Conservation (phyloP, 1,284 basidiomycete genomes). For the Phylloporus sp. region DNA sequence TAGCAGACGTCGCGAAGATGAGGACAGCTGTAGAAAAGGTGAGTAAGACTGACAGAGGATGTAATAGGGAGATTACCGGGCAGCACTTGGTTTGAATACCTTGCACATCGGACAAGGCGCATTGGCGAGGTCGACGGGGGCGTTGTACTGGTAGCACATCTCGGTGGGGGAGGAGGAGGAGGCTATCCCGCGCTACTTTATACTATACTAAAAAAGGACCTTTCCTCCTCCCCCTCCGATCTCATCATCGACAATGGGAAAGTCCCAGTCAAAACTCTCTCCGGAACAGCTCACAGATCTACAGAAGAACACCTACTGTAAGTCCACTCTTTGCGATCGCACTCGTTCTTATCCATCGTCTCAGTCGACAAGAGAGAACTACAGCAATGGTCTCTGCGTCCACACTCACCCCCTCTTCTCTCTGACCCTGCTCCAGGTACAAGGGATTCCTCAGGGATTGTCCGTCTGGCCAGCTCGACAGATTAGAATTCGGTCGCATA, state of each 20-base stretch:
- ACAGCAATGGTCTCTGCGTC: slow-evolving; percentile 84
- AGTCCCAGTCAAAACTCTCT: slow-evolving; percentile 95
- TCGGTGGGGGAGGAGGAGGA: slow-evolving; percentile 29
- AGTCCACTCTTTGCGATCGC: slow-evolving; percentile 38
- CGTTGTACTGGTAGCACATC: slow-evolving; percentile 77
- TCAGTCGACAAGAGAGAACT: slow-evolving; percentile 99
- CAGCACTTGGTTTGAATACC: slow-evolving; percentile 64
- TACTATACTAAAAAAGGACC: slow-evolving; percentile 41
- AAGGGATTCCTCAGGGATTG: slow-evolving; percentile 99
- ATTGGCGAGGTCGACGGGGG: slow-evolving; percentile 61
- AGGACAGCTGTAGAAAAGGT: slow-evolving; percentile 57
- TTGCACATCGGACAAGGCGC: slow-evolving; percentile 81
- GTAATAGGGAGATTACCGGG: slow-evolving; percentile 48
- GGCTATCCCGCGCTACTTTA: slow-evolving; percentile 37
- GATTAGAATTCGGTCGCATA: slow-evolving; percentile 95
- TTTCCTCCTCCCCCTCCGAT: slow-evolving; percentile 8
- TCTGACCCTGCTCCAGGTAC: slow-evolving; percentile 65
- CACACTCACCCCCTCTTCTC: slow-evolving; percentile 7
- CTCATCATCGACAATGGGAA: slow-evolving; percentile 72
- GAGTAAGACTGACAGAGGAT: slow-evolving; percentile 9
- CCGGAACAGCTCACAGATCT: slow-evolving; percentile 95
- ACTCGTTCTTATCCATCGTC: slow-evolving; percentile 15
- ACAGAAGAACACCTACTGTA: slow-evolving; percentile 99
- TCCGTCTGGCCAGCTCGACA: slow-evolving; percentile 96
- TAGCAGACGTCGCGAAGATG: slow-evolving; percentile 74